Conservation (phyloP, 2,329 filamentous ascomycete species). For the Coniochaeta sp. region DNA sequence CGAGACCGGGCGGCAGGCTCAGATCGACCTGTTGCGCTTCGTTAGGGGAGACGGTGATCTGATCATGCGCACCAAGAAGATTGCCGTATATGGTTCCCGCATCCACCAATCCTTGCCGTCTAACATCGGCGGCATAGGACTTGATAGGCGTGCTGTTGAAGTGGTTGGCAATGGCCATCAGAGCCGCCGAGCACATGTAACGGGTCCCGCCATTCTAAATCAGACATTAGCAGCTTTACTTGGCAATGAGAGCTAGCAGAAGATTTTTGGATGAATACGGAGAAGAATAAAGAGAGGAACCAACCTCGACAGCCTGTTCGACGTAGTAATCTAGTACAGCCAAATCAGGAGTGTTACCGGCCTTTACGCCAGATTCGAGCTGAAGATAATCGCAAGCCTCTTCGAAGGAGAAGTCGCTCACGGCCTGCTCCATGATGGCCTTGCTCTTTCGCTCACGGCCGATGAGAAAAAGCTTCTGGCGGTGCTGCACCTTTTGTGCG, state of each 20-base stretch:
- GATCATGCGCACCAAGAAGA: not conserved
- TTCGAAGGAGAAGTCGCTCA: constrained; percentile 9
- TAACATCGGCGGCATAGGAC: not conserved
- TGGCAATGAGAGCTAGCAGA: not conserved
- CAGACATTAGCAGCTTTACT: not conserved
- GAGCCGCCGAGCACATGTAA: not conserved
- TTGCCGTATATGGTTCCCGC: not conserved
- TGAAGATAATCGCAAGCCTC: constrained; percentile 15
- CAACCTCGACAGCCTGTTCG: not conserved
- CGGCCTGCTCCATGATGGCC: constrained; percentile 10
- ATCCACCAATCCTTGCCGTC: not conserved
- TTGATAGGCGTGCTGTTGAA: not conserved
- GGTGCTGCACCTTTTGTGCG: constrained; percentile 15
- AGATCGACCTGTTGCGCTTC: constrained; percentile 21
- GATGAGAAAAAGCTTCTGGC: constrained; percentile 19
- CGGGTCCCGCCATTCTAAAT: not conserved
- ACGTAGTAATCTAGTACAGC: not conserved
- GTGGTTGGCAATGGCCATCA: not conserved
- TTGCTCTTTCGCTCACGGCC: constrained; percentile 14
- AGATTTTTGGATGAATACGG: not conserved
- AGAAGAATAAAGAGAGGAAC: not conserved
- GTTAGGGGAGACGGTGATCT: constrained; percentile 6
- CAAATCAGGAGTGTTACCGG: not conserved
- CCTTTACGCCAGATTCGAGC: constrained; percentile 4
- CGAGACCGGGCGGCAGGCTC: constrained; percentile 73